These are phyloP conservation scores for Metroxylon sagu DNA, from an alignment of 176 grass and related monocot species.

Conservation along the genomic window DNA sequence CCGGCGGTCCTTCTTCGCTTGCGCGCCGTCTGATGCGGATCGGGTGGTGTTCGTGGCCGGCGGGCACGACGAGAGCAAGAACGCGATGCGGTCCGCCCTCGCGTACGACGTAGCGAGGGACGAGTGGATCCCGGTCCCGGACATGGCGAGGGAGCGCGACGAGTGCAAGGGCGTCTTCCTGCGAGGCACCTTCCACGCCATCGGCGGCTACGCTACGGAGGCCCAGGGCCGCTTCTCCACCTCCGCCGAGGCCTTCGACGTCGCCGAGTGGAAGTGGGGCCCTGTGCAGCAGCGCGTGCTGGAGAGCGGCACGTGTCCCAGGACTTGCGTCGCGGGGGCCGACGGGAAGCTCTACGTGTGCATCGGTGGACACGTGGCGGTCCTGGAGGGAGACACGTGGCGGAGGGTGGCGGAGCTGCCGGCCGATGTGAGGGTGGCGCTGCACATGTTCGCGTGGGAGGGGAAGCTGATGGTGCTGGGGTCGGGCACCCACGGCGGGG, in stretches of 20 bases:
- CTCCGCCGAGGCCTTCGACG: constrained; percentile 57
- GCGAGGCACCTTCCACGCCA: constrained; percentile 46
- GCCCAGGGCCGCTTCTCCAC: constrained; percentile 60
- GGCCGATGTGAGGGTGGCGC: constrained; percentile 31
- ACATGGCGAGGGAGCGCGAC: constrained; percentile 75
- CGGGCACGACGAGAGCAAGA: constrained; percentile 90
- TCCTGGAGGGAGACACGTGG: constrained; percentile 34
- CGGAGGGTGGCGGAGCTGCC: constrained; percentile 47
- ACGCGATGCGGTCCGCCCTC: constrained; percentile 67
- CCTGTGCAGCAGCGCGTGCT: constrained; percentile 19
- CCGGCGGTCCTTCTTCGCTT: constrained; percentile 64
- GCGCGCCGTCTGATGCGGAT: constrained; percentile 24
- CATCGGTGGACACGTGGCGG: constrained; percentile 34
- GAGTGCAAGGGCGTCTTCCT: constrained; percentile 63
- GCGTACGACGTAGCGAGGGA: constrained; percentile 54
- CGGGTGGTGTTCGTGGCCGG: constrained; percentile 59
- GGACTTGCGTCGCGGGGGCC: constrained; percentile 28
- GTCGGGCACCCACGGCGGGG: constrained; percentile 41
- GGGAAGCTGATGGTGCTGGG: constrained; percentile 50
- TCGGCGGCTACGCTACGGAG: constrained; percentile 70
- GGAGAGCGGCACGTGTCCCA: constrained; percentile 42
- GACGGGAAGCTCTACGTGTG: constrained; percentile 49
- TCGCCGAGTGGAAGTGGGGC: constrained; percentile 26
- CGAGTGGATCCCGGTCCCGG: constrained; percentile 45
- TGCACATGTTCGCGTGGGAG: constrained; percentile 21